Conservation (phyloP, 345 rosid species). For the Rubroshorea leprosula region DNA sequence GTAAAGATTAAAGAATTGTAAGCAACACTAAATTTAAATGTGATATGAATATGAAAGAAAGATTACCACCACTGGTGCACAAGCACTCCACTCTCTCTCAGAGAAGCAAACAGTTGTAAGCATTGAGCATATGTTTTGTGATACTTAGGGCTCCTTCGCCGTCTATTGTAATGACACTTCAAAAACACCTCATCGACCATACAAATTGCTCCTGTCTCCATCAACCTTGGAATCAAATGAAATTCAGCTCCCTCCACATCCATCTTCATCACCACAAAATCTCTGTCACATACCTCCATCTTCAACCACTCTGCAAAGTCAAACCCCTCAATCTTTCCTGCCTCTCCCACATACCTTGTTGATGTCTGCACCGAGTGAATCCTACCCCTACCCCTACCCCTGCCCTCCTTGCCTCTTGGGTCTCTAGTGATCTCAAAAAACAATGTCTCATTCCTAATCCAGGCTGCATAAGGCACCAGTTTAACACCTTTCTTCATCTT, state of each 20-base stretch:
- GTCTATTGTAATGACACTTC: constrained; percentile 69
- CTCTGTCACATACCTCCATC: constrained; percentile 41
- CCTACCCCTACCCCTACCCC: constrained; percentile 86
- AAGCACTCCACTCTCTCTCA: constrained; percentile 59
- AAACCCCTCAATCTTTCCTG: constrained; percentile 49
- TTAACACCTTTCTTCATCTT: constrained; percentile 36
- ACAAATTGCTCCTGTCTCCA: constrained; percentile 57
- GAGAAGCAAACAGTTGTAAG: constrained; percentile 51
- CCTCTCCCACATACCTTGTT: constrained; percentile 28
- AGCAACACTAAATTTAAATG: too few relatives aligned
- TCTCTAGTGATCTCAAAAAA: constrained; percentile 50
- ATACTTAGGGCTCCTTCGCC: constrained; percentile 67
- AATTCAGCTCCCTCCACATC: constrained; percentile 78
- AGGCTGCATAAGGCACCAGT: constrained; percentile 64
- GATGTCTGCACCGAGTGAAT: constrained; percentile 37
- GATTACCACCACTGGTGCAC: constrained; percentile 80
- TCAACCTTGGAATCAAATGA: constrained; percentile 53
- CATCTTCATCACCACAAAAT: constrained; percentile 81
- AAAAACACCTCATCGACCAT: constrained; percentile 63
- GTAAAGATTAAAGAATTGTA: too few relatives aligned
- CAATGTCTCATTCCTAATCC: constrained; percentile 71
- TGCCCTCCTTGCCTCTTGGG: constrained; percentile 32
- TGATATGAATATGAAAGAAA: background rate
- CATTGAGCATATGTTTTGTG: constrained; percentile 57
- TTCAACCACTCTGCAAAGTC: constrained; percentile 70